Base-by-base conservation (phyloP, 225 moss, liverwort and hornwort genomes). In the Anthoceros angustus region DNA sequence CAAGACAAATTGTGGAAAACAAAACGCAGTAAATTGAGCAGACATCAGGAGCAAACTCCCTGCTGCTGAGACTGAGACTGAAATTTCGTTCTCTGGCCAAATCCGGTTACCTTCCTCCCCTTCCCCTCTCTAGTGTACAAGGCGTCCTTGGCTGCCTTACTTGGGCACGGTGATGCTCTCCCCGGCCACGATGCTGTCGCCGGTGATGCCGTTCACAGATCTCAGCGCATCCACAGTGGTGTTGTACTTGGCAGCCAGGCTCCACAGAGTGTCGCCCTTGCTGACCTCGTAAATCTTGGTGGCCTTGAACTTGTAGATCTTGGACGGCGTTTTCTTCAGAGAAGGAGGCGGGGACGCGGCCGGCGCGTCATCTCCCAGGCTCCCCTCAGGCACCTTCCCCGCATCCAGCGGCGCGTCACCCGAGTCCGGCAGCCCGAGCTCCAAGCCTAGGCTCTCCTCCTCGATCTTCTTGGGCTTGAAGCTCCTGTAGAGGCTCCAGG, bases 241-340 rank as follows among this genome's bases (percentile, higher is more conserved):
- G 55, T 55, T 55, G 55, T 5, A 55, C 55, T 55, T 18, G 18
- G n/a, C 55, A 23, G 55, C 55, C 18, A 55, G 55, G 55, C 55
- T 55, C 55, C 55, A 55, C 55, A 55, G 55, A 18, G 55, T 55
- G 55, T 55, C 55, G 55, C 55, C 55, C 55, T 55, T 55, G 16
- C 55, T 20, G 55, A 55, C n/a, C 55, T 55, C 55, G 55, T 55
- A 55, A 23, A 55, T 55, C 55, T 55, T 55, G 55, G 55, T 55
- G 55, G 55, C 18, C 55, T 55, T 55, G 55, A 55, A 55, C 55
- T 55, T 55, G 55, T 55, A 55, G 55, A 18, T 55, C 55, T 55
- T 55, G 55, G 16, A 15, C n/a, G 55, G 23, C n/a, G 55, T 5
- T 7, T 18, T 7, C 18, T 18, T 18, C 55, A 18, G 18, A 6